Base-by-base conservation (phyloP, 1,284 basidiomycete genomes). In the Malassezia furfur region DNA sequence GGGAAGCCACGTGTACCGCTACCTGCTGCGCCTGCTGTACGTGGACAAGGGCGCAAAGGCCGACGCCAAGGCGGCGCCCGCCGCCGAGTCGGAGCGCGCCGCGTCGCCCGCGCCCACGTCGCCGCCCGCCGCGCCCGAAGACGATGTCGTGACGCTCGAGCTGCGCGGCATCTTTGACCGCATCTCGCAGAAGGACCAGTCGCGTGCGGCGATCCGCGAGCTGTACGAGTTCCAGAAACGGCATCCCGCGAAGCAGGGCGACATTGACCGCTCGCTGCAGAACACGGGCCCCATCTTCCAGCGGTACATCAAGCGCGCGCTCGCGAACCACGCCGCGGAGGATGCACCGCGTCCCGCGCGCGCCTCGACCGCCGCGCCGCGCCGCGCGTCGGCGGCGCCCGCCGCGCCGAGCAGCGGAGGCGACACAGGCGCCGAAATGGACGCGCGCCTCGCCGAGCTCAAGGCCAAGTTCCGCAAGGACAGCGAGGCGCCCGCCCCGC, bases 161-260 rank as follows among this genome's bases (percentile, higher is more conserved):
- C 78, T 89, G 51, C 81, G 85, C 45, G 82, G 81, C 30, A 93
- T 93, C 66, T 89, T 93, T 68, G 85, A 86, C 51, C 84, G 88
- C 67, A 91, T 93, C 59, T 89, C 86, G 30, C 72, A 59, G 65
- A 90, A 85, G 75, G 87, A 86, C 77, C 86, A 85, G 32, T 89
- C 83, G 8, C 86, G 85, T 17, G 85, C 84, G 7, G 90, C 89
- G 5, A 91, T 99, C 56, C 91, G 88, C n/a, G 89, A 91, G 65
- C 78, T 99, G 38, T 90, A 96, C 72, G 85, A 91, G 43, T 96
- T 91, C 79, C 78, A 94, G 66, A 93, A 93, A 76, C 84, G 84
- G 30, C 84, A 96, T 70, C 93, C 91, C 0, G 85, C 89, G 63
- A 91, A 91, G 74, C 83, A 85, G 67, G 78, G 82, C 5, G 84